Evolutionary conservation across 768 basidiomycete genomes (phyloP).

Genomic region (Lentinula raphanica): DNA sequence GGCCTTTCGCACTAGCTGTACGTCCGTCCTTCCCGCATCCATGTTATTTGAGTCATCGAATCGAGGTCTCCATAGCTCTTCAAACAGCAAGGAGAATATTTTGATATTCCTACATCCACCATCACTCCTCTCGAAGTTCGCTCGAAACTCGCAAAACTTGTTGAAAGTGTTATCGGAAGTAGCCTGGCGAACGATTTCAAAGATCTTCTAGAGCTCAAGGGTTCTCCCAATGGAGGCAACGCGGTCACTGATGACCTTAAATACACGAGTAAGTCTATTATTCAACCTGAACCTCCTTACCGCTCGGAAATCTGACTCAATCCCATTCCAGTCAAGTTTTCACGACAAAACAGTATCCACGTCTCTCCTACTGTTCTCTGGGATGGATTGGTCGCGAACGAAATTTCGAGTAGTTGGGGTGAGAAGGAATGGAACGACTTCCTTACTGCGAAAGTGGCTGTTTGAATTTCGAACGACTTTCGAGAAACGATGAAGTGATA

Average conservation of each 20-base stretch:
- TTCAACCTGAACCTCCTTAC: too few species aligned
- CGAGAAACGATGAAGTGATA: slow-evolving; percentile 17
- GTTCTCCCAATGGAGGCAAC: slow-evolving; percentile 72
- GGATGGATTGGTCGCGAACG: slow-evolving; percentile 68
- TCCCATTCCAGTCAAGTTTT: slow-evolving; percentile 80
- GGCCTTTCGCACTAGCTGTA: slow-evolving; percentile 69
- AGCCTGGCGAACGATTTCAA: slow-evolving; percentile 48
- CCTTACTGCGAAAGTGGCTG: slow-evolving; percentile 51
- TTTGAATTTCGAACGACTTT: too few species aligned
- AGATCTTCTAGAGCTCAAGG: slow-evolving; percentile 58
- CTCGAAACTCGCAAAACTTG: slow-evolving; percentile 62
- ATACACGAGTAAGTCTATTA: slow-evolving; percentile 80
- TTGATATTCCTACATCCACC: slow-evolving; percentile 64
- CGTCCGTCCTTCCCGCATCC: slow-evolving; percentile 12
- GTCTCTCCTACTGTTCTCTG: slow-evolving; percentile 81
- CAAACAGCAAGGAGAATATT: slow-evolving; percentile 71
- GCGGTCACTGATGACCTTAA: slow-evolving; percentile 83
- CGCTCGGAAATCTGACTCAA: too few species aligned
- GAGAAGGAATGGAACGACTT: slow-evolving; percentile 78
- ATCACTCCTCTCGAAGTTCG: slow-evolving; percentile 70
- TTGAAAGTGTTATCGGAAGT: slow-evolving; percentile 45
- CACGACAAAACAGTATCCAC: slow-evolving; percentile 87
- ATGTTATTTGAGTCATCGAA: neutral
- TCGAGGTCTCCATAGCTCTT: slow-evolving; percentile 53
- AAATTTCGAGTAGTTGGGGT: slow-evolving; percentile 80